Base-by-base conservation (phyloP, 345 rosid species). In the Hevea brasiliensis region DNA sequence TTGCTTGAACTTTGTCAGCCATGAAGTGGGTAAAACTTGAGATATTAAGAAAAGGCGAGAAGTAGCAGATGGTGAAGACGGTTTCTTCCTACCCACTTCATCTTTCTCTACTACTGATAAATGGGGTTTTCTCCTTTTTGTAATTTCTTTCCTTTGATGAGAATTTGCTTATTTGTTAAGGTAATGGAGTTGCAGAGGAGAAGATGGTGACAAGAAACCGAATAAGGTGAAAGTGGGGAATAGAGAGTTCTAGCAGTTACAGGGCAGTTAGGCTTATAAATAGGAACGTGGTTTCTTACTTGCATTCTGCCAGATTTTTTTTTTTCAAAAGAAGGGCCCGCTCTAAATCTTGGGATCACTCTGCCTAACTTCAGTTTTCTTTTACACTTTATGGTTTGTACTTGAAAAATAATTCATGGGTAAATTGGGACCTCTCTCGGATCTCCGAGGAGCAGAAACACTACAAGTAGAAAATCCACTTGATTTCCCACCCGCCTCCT, bases 81-180 rank as follows among this genome's bases (percentile, higher is more conserved):
- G 57, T 67, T 77, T 86, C 74, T 88, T 86, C 66, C 79, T 81
- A 72, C 90, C 87, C 89, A 89, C 88, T 76, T 91, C 94, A 92
- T 88, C 61, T 58, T 84, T 48, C 41, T 59, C 37, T 58, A 7
- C 55, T 23, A 13, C 58, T 68, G 65, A 63, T 21, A 8, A 26
- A 74, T 8, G 69, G 50, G 37, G 61, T 17, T 50, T 57, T 42
- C 18, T 21, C 17, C 21, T 21, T 20, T 61, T 42, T 61, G 42
- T 40, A 60, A 32, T 32, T 32, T 32, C 37, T 32, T 32, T 32
- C 37, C 37, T 4, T 32, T 2, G 37, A 64, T 45, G 21, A 21
- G 27, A 50, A 50, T 17, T 15, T 44, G 44, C 44, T 41, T 41
- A 8, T 41, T 41, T 41, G 44, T 41, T 11, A 14, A 47, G 51